Percentiles rank a stretch among this genome's conserved stretches.
Evolutionary conservation across 352 stramenopile species (phyloP).

Genomic region (Phytophthora multivora): DNA sequence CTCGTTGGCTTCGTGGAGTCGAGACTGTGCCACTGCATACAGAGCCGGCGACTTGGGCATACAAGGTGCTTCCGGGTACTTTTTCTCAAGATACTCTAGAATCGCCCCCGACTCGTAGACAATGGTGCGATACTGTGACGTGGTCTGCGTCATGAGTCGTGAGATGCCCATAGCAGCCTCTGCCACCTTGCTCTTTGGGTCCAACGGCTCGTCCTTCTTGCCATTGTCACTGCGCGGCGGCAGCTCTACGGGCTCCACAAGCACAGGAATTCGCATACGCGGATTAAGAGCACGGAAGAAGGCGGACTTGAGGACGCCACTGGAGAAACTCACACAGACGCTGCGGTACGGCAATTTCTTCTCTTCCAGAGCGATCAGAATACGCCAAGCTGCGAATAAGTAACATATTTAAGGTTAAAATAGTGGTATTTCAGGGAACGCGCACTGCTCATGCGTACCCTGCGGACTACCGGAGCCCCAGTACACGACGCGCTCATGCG

Average conservation of each 20-base stretch:
- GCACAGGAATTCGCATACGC: slow-evolving; percentile 81
- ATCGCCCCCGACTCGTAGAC: slow-evolving; percentile 85
- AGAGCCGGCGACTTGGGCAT: slow-evolving; percentile 53
- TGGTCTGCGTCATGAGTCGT: slow-evolving; percentile 33
- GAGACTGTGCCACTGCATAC: slow-evolving; percentile 76
- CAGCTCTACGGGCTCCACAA: slow-evolving; percentile 65
- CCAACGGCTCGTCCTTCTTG: background rate
- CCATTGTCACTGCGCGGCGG: background rate
- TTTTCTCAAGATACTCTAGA: slow-evolving; percentile 80
- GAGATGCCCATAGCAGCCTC: slow-evolving; percentile 43
- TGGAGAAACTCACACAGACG: slow-evolving; percentile 85
- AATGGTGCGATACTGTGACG: slow-evolving; percentile 51
- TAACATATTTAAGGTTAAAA: background rate
- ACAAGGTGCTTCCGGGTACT: slow-evolving; percentile 50
- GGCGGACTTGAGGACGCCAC: slow-evolving; percentile 78
- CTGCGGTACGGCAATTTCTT: slow-evolving; percentile 79
- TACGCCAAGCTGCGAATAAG: slow-evolving; percentile 65
- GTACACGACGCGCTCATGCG: slow-evolving; percentile 80
- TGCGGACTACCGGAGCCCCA: slow-evolving; percentile 86
- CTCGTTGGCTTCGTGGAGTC: slow-evolving; percentile 85
- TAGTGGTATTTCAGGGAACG: background rate
- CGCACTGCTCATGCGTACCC: slow-evolving; percentile 36
- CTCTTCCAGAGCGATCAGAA: slow-evolving; percentile 81
- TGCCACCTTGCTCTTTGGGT: slow-evolving; percentile 30
- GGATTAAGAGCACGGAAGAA: slow-evolving; percentile 82